Percentiles rank a stretch among this genome's conserved stretches.
phyloP scores from a whole-genome alignment of 2,329 filamentous ascomycete genomes.

The Trichoderma endophyticum region DNA sequence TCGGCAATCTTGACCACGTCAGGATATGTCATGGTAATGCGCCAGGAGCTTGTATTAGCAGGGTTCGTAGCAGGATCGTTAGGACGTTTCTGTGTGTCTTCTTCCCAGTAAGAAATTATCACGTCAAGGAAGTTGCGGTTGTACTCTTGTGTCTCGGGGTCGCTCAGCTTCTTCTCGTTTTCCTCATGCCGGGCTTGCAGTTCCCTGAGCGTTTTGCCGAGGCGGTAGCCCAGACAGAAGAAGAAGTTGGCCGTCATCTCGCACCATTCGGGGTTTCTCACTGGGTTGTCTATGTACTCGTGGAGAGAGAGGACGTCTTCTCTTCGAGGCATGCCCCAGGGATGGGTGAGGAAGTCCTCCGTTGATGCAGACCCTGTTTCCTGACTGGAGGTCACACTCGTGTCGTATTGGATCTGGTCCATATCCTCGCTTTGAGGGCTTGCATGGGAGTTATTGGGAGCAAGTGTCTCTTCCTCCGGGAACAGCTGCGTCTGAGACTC shows the following conservation, averaged over 20 bases:
- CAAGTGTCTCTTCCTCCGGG: not conserved
- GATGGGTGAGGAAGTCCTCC: conserved; percentile 13
- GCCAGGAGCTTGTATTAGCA: not conserved
- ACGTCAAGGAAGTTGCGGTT: conserved; percentile 21
- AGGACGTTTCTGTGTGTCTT: conserved; percentile 21
- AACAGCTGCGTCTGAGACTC: not conserved
- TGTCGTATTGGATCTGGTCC: not conserved
- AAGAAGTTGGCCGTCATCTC: conserved; percentile 23
- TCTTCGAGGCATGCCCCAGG: not conserved
- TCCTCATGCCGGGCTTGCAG: conserved; percentile 18
- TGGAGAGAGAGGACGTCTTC: conserved; percentile 13
- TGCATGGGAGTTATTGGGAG: not conserved
- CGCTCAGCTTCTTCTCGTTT: not conserved
- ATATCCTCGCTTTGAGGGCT: not conserved
- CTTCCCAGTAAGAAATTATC: conserved; percentile 21
- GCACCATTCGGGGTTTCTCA: not conserved
- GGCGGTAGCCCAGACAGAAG: conserved; percentile 36
- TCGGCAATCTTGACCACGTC: conserved; percentile 35
- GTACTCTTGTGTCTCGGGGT: not conserved
- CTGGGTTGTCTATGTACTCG: not conserved
- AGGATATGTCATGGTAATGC: conserved; percentile 23
- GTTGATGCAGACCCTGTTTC: not conserved
- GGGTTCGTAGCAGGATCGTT: conserved; percentile 22
- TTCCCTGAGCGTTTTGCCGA: conserved; percentile 34
- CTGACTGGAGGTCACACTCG: not conserved